Evolutionary conservation across 2,329 filamentous ascomycete species (phyloP), one percentile per base, ranked within the genome.

Genomic region (Plectosphaerella sp.): DNA sequence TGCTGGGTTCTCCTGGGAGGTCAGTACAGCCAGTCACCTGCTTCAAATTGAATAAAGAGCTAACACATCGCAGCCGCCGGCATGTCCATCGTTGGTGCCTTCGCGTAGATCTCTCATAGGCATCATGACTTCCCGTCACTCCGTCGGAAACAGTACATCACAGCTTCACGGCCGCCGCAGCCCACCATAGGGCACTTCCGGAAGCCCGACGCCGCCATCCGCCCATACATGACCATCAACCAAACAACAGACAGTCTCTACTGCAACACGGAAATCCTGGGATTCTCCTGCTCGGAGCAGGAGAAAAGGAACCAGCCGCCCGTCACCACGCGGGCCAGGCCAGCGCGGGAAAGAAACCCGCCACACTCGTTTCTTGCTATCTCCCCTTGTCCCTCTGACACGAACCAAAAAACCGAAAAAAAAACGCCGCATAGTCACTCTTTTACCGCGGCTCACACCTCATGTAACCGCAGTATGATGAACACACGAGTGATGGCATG

Each of bases 1-100:
- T 55, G 59, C 50, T 80, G 64, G 58, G 73, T 82, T 14, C 67
- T 80, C 35, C 60, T 74, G 3, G 78, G 78, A 70, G 78, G 78
- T 80, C 64, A 64, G 67, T 58, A 18, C 11, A n/a, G 22, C 1
- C n/a, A 11, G 20, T 47, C 6, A 35, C 28, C 10, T 12, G 33
- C 12, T 14, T 39, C 10, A 16, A 15, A 5, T 28, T 51, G 45
- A 47, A 25, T 51, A 51, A 25, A 59, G 58, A 48, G 57, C 35
- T 36, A 41, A 47, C 47, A 15, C 12, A 41, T 52, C 16, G 18
- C 48, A 75, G 73, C 74, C 55, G 62, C 66, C 45, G 72, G 68
- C 55, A 76, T 76, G 74, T 73, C 74, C 16, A 63, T 75, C 51
- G 72, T 77, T 42, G 74, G 73, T 55, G 72, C 72, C 18, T 76